Percentiles rank a stretch among this genome's conserved stretches.
These are phyloP conservation scores for Kregervanrija delftensis DNA, from an alignment of 805 yeast genomes.

Conservation along the genomic window DNA sequence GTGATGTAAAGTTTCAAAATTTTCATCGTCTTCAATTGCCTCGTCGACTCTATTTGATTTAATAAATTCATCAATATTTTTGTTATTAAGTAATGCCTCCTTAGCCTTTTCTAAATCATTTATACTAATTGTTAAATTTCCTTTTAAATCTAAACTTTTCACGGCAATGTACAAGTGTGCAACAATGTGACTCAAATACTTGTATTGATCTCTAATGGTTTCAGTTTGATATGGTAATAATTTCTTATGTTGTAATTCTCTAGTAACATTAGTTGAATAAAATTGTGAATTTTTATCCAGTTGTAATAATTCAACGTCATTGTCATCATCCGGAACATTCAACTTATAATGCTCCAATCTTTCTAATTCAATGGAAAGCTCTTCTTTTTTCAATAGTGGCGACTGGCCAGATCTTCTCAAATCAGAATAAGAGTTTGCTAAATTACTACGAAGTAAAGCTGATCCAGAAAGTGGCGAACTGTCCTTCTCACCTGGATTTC, in stretches of 20 bases:
- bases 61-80: slow-evolving; percentile 43
- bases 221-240: slow-evolving; percentile 71
- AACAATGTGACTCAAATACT: slow-evolving; percentile 72
- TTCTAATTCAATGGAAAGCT: slow-evolving; percentile 14
- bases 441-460: too few relatives aligned
- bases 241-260: slow-evolving; percentile 18
- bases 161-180: slow-evolving; percentile 75
- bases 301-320: slow-evolving; percentile 20
- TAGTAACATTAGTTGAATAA: slow-evolving; percentile 17
- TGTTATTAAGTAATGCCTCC: slow-evolving; percentile 17
- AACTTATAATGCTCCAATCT: slow-evolving; percentile 33
- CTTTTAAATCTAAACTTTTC: slow-evolving; percentile 66
- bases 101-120: slow-evolving; percentile 50
- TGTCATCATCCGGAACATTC: slow-evolving; percentile 51
- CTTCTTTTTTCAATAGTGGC: slow-evolving; percentile 2
- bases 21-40: slow-evolving; percentile 34
- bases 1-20: slow-evolving; percentile 20
- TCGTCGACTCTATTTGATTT: slow-evolving; percentile 27
- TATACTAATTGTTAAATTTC: slow-evolving; percentile 58
- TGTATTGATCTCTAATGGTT: slow-evolving; percentile 57
- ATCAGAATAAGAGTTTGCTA: neutral
- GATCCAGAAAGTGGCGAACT: too few relatives aligned
- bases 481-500: too few relatives aligned
- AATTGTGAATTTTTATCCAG: slow-evolving; percentile 17
- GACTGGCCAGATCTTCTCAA: too few relatives aligned